Conservation (phyloP, 495 filamentous ascomycete genomes). For the Penicillium canariense region DNA sequence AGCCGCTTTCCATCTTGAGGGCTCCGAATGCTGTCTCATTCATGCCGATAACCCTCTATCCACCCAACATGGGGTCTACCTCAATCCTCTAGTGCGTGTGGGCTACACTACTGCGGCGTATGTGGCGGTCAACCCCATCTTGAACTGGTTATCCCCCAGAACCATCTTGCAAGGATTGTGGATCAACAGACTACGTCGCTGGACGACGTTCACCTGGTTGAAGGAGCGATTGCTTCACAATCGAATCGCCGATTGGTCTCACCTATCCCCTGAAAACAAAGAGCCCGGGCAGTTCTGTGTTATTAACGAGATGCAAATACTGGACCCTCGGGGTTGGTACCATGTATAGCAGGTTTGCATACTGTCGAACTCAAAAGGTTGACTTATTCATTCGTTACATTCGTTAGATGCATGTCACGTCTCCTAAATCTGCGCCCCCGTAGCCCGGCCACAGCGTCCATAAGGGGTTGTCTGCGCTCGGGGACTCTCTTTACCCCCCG, state of each 20-base stretch:
- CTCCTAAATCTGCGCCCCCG: too few species aligned
- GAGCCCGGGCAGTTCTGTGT: conserved; percentile 65
- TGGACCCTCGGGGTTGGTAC: conserved; percentile 71
- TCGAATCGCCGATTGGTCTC: conserved; percentile 40
- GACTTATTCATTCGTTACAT: too few species aligned
- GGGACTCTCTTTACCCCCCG: too few species aligned
- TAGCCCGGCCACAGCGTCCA: too few species aligned
- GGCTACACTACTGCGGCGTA: conserved; percentile 64
- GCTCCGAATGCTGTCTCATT: conserved; percentile 79
- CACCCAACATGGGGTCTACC: conserved; percentile 58
- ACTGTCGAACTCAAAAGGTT: too few species aligned
- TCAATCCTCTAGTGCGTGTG: conserved; percentile 78
- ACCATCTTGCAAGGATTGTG: conserved; percentile 48
- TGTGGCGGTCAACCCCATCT: conserved; percentile 43
- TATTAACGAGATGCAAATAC: conserved; percentile 83
- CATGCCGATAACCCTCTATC: conserved; percentile 68
- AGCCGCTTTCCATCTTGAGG: conserved; percentile 68
- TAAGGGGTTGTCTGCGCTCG: too few species aligned
- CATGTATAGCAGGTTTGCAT: conserved; percentile 70
- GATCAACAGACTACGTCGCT: conserved; percentile 57
- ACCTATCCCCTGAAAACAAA: conserved; percentile 32
- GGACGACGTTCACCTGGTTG: conserved; percentile 37
- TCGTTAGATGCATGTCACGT: too few species aligned
- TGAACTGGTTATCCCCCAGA: conserved; percentile 38
- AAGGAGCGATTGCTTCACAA: conserved; percentile 40